Conservation (phyloP, 2,329 filamentous ascomycete species). For the Aspergillus carbonarius region DNA sequence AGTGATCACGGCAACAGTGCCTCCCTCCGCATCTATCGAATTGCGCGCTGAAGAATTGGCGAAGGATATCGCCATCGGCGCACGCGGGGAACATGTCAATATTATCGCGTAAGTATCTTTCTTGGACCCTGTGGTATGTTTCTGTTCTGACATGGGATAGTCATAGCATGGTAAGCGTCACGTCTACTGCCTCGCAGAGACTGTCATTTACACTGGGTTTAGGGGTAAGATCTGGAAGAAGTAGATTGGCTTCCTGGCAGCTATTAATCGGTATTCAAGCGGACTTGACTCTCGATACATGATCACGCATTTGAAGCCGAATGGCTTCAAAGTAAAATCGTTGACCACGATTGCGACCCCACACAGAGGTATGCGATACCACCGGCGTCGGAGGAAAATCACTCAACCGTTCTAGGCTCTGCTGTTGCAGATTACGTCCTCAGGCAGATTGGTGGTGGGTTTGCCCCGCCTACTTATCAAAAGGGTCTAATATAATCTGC, state of each 20-base stretch:
- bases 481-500: not conserved
- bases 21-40: conserved; percentile 60
- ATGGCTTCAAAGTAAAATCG: conserved; percentile 72
- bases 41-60: conserved; percentile 55
- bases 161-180: conserved; percentile 49
- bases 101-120: conserved; percentile 58
- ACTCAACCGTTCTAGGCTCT: conserved; percentile 44
- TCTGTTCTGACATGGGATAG: conserved; percentile 22
- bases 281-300: conserved; percentile 65
- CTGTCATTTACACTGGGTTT: not conserved
- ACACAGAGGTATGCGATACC: conserved; percentile 48
- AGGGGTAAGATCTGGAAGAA: conserved; percentile 33
- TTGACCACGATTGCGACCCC: conserved; percentile 64
- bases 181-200: not conserved
- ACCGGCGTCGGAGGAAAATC: not conserved
- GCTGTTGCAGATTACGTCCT: conserved; percentile 63
- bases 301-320: conserved; percentile 58
- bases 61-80: conserved; percentile 53
- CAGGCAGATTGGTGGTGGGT: conserved; percentile 55
- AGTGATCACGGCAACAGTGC: conserved; percentile 62
- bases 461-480: not conserved
- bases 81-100: conserved; percentile 59
- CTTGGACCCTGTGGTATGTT: not conserved
- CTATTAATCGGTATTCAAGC: conserved; percentile 36
- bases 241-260: not conserved